phyloP scores from a whole-genome alignment of 2,329 filamentous ascomycete species.

The Elsinoe fawcettii region DNA sequence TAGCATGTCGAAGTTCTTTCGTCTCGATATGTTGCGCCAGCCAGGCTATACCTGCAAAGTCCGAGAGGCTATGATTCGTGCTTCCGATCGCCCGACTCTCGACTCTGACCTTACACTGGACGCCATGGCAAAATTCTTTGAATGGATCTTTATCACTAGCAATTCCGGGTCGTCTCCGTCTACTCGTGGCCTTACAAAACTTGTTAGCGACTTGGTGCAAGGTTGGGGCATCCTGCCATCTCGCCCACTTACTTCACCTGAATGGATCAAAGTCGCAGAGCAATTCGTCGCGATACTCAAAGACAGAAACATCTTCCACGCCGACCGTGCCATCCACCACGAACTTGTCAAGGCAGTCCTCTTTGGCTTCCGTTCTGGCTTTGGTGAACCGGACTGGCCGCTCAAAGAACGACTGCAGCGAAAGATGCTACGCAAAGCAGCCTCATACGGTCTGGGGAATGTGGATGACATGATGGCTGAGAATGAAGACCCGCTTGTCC shows the following conservation, averaged over 20 bases:
- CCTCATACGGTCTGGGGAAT: neutral
- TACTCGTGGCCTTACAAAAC: neutral
- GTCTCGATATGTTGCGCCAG: too few species aligned
- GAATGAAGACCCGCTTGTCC: neutral
- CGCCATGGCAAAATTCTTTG: neutral
- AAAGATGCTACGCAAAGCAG: neutral
- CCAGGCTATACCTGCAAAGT: too few species aligned
- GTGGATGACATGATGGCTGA: neutral
- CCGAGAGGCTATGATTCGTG: too few species aligned
- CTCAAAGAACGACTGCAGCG: neutral
- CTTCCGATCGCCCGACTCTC: too few species aligned
- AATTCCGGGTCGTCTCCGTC: neutral
- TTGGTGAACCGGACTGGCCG: neutral
- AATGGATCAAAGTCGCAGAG: neutral
- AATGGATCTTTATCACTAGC: neutral
- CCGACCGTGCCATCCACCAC: neutral
- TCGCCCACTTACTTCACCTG: neutral
- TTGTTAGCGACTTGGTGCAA: neutral
- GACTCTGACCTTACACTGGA: too few species aligned
- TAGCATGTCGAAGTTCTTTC: too few species aligned
- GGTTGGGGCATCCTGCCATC: neutral
- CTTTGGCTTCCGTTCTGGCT: constrained; percentile 2
- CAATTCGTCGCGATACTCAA: neutral
- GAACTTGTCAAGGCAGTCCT: constrained; percentile 3
- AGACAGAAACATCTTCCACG: neutral